Evolutionary conservation across 441 rosid species (phyloP).

Genomic region (Corymbia calophylla): DNA sequence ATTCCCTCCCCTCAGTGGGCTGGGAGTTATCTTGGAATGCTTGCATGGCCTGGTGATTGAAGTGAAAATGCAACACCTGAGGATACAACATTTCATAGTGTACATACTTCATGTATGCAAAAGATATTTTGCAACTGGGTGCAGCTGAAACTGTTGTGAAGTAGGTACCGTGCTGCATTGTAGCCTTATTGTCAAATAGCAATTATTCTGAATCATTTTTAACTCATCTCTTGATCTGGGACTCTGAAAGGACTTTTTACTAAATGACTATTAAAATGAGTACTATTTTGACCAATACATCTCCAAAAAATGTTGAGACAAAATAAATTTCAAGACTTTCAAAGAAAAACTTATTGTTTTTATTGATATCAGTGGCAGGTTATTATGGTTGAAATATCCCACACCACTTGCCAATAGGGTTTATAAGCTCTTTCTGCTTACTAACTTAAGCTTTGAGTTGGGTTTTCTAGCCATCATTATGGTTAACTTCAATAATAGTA

Average conservation of each 20-base stretch:
- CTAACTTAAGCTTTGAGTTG: fast-evolving
- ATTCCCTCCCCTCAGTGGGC: not conserved
- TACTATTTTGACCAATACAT: not conserved
- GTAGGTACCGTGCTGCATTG: not conserved
- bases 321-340: not conserved
- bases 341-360: not conserved
- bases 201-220: too few species aligned
- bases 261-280: not conserved
- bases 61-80: too few species aligned
- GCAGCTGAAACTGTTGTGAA: too few species aligned
- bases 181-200: not conserved
- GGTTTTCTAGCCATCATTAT: too few species aligned
- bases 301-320: not conserved
- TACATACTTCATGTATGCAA: too few species aligned
- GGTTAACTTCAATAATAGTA: not conserved
- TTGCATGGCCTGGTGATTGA: too few species aligned
- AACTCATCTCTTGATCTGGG: not conserved
- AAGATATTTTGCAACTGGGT: too few species aligned
- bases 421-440: too few species aligned
- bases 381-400: not conserved
- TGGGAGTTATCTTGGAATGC: not conserved
- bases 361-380: fast-evolving
- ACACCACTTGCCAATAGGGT: not conserved
- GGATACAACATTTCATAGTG: too few species aligned
- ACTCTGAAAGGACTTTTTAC: not conserved